Percentiles rank a stretch among this genome's conserved stretches.
These are phyloP conservation scores for Agapanthus africanus DNA, from an alignment of 106 monocot genomes.

Conservation along the genomic window DNA sequence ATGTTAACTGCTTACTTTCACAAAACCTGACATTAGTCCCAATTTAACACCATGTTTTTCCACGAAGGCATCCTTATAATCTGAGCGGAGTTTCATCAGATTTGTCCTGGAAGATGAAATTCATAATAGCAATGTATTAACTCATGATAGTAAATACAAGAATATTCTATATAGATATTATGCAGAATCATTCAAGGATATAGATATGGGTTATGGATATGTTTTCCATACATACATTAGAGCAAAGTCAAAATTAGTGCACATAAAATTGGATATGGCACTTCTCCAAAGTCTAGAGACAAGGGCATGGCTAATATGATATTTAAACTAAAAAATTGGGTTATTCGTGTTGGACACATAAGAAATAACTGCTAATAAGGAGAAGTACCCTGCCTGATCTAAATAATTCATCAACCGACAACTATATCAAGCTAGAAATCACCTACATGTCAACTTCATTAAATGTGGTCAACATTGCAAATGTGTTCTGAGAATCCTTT, in stretches of 20 bases:
- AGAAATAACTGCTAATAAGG: too few species aligned
- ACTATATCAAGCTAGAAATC: not conserved
- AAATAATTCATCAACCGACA: too few species aligned
- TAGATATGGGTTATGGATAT: not conserved
- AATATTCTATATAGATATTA: not conserved
- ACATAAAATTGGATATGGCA: not conserved
- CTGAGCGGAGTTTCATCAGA: constrained; percentile 93
- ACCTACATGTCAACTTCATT: constrained; percentile 99
- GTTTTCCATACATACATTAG: not conserved
- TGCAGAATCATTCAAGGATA: not conserved
- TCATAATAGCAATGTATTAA: not conserved
- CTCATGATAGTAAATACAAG: not conserved
- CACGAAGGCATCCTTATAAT: constrained; percentile 82
- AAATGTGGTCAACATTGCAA: constrained; percentile 92
- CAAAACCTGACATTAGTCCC: constrained; percentile 96
- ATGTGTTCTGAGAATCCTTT: constrained; percentile 99
- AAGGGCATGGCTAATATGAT: not conserved
- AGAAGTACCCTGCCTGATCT: too few species aligned
- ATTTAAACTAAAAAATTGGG: too few species aligned
- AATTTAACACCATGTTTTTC: constrained; percentile 89
- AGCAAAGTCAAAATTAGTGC: not conserved
- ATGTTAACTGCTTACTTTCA: constrained; percentile 42
- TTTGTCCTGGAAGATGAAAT: constrained; percentile 60
- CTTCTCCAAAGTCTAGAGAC: not conserved
- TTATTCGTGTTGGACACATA: too few species aligned